phyloP scores from a whole-genome alignment of 2,329 filamentous ascomycete genomes.

The Colletotrichum paranaense region DNA sequence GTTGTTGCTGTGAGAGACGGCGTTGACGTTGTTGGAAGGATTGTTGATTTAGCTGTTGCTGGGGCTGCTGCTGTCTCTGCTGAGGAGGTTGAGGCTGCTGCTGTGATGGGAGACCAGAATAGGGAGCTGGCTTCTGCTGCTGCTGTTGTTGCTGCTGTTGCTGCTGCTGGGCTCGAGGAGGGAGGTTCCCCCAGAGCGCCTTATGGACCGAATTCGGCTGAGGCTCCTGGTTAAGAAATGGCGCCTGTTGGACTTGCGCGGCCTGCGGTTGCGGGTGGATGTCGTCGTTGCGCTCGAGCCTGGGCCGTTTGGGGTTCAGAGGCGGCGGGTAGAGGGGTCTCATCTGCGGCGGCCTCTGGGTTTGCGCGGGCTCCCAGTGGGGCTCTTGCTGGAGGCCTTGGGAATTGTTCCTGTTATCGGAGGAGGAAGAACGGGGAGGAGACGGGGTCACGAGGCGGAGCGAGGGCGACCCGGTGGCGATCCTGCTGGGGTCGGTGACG shows the following conservation, averaged over 20 bases:
- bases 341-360: conserved; percentile 29
- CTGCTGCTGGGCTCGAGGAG: conserved; percentile 11
- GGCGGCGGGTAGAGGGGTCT: conserved; percentile 30
- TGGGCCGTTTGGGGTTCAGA: conserved; percentile 23
- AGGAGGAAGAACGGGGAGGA: conserved; percentile 28
- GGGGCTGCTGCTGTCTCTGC: conserved; percentile 24
- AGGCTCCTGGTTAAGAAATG: conserved; percentile 10
- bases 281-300: conserved; percentile 20
- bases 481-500: conserved; percentile 13
- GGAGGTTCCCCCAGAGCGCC: conserved; percentile 24
- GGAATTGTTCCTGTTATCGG: neutral
- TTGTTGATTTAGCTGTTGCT: conserved; percentile 34
- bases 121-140: conserved; percentile 14
- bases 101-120: conserved; percentile 36
- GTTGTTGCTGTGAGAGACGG: conserved; percentile 38
- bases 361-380: neutral
- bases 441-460: conserved; percentile 52
- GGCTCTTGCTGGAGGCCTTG: conserved; percentile 16
- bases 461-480: conserved; percentile 44
- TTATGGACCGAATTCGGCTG: conserved; percentile 25
- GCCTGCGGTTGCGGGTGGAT: conserved; percentile 21
- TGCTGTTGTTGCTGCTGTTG: conserved; percentile 31
- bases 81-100: conserved; percentile 37
- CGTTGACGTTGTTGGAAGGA: conserved; percentile 35
- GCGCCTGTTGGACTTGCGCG: conserved; percentile 23